Percentiles rank a stretch among this genome's conserved stretches.
phyloP scores from a whole-genome alignment of 225 moss, liverwort and hornwort species.

The Marchantia polymorpha region DNA sequence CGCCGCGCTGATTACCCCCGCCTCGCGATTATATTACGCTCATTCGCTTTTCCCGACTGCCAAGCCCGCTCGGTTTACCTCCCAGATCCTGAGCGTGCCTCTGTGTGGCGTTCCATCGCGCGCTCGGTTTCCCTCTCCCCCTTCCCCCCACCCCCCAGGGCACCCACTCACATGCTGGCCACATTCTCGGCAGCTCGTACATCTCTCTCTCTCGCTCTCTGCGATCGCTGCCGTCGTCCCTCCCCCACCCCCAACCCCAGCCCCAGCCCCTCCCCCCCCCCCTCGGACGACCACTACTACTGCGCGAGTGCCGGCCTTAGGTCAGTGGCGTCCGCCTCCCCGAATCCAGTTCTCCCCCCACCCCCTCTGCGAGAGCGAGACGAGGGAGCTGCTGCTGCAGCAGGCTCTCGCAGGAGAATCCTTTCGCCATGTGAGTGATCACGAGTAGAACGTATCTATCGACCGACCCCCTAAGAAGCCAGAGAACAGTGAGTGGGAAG shows the following conservation, averaged over 20 bases:
- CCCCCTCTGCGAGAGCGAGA: not conserved
- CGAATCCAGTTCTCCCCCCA: not conserved
- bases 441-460: not conserved
- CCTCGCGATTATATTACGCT: not conserved
- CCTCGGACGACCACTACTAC: not conserved
- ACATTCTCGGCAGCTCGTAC: slow-evolving; percentile 1
- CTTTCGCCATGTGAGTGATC: slow-evolving; percentile 5
- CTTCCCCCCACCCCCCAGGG: not conserved
- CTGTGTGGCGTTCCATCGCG: not conserved
- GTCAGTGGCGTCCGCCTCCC: not conserved
- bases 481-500: not conserved
- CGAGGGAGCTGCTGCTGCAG: not conserved
- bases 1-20: not conserved
- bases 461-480: not conserved
- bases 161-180: not conserved
- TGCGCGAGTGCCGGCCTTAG: not conserved
- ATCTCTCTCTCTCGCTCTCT: not conserved
- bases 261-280: too few relatives aligned
- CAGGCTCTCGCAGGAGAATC: not conserved
- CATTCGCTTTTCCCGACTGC: not conserved
- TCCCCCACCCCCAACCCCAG: not conserved
- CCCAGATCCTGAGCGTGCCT: not conserved
- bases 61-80: not conserved
- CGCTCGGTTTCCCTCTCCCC: not conserved
- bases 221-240: not conserved